Percentiles rank a stretch among this genome's conserved stretches.
Evolutionary conservation across 2,329 filamentous ascomycete genomes (phyloP).

Genomic region (Leptoxyphium fumago): DNA sequence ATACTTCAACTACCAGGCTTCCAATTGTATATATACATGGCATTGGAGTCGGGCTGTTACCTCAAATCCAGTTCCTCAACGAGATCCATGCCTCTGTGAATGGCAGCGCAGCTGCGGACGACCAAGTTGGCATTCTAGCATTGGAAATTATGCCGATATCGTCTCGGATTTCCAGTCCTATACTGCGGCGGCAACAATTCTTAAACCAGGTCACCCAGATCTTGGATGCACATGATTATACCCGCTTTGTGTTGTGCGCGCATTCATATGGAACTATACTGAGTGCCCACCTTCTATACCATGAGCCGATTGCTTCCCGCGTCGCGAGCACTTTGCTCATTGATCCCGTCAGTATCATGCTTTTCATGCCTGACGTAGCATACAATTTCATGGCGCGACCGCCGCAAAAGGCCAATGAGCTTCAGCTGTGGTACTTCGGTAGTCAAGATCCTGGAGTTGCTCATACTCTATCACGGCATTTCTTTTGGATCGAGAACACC

Average conservation of each 20-base stretch:
- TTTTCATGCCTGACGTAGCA: constrained; percentile 55
- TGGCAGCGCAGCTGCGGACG: constrained; percentile 18
- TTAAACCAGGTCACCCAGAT: constrained; percentile 42
- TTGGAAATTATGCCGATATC: constrained; percentile 53
- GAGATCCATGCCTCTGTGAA: constrained; percentile 30
- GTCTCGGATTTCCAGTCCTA: constrained; percentile 43
- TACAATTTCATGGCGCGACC: constrained; percentile 49
- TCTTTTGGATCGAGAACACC: constrained; percentile 59
- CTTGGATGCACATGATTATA: constrained; percentile 42
- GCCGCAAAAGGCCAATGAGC: constrained; percentile 46
- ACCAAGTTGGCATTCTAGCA: constrained; percentile 47
- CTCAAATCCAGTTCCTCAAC: constrained; percentile 44
- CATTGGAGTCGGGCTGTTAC: constrained; percentile 52
- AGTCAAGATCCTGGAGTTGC: constrained; percentile 52
- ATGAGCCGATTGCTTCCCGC: constrained; percentile 27
- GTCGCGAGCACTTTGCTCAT: constrained; percentile 40
- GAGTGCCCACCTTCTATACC: constrained; percentile 45
- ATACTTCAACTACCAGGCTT: constrained; percentile 40
- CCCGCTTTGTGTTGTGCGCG: constrained; percentile 44
- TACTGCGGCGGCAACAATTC: constrained; percentile 39
- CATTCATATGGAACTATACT: constrained; percentile 51
- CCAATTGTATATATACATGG: constrained; percentile 58
- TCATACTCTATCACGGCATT: constrained; percentile 47
- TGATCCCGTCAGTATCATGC: constrained; percentile 50
- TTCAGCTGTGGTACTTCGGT: constrained; percentile 56